A percentile compares a stretch with the other conserved stretches of the same genome.
These are phyloP conservation scores for Mycosphaerella arachidis DNA, from an alignment of 2,329 filamentous ascomycete genomes.

Conservation along the genomic window DNA sequence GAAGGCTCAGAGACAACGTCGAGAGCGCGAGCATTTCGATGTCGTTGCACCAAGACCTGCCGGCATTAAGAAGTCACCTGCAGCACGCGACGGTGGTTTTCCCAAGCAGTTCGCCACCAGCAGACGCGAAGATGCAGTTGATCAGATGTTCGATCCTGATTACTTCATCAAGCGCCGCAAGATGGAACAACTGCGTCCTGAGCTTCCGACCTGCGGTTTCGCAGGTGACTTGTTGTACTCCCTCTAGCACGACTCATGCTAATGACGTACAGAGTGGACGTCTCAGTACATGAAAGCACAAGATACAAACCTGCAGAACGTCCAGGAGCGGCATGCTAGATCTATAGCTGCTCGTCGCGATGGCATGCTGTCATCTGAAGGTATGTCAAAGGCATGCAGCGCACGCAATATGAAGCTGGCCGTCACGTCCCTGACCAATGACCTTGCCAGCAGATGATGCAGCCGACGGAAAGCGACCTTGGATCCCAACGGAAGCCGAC, in stretches of 20 bases:
- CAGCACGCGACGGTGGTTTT: neutral
- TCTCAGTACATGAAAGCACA: neutral
- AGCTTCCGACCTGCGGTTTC: neutral
- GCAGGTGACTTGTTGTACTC: neutral
- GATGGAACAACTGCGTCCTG: neutral
- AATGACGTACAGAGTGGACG: neutral
- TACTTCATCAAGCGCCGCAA: constrained; percentile 1
- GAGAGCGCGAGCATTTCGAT: neutral
- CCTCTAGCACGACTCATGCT: neutral
- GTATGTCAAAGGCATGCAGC: neutral
- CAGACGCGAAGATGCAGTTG: neutral
- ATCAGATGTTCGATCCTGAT: neutral
- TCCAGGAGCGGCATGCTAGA: neutral
- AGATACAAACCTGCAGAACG: neutral
- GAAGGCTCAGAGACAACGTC: constrained; percentile 2
- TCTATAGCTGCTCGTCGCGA: neutral
- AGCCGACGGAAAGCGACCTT: neutral
- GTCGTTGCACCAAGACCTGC: constrained; percentile 8
- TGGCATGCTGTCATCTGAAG: neutral
- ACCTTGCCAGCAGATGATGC: neutral
- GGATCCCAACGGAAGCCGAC: constrained; percentile 14
- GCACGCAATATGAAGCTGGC: neutral
- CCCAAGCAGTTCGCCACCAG: constrained; percentile 4
- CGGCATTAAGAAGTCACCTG: constrained; percentile 10
- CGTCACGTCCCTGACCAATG: neutral